Evolutionary conservation across 306 rosid species (phyloP), one percentile per base, ranked within the genome.

Genomic region (Prinsepia uniflora): DNA sequence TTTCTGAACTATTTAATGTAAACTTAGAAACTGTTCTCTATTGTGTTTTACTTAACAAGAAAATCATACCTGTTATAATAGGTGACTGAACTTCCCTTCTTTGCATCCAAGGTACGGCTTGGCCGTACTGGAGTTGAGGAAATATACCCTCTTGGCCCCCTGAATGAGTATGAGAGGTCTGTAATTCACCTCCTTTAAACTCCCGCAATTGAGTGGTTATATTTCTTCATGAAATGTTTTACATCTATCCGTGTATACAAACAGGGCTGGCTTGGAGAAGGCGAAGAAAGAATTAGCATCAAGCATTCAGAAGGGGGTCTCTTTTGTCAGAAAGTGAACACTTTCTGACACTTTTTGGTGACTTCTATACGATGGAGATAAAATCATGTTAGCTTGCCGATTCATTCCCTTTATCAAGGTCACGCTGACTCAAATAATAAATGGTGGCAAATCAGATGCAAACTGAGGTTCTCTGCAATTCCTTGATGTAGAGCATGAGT

Each of bases 31-130:
- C 61, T 50, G 44, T 18, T 41, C 55, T 70, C 64, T 62, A 10
- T 8, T 22, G 14, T 60, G 7, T 8, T 66, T 19, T 36, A 24
- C 34, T 56, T 7, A 67, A 76, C 62, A 68, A 77, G 43, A 18
- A 50, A 22, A 22, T 42, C 10, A 1, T 79, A 22, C 63, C 24
- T 71, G 39, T 57, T 67, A 68, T 74, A 92, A 68, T 74, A 92
- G 96, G 98, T 92, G 68, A 92, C 98, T 0, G 98, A 92, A 77
- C 95, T 92, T 72, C 96, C 98, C 46, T 92, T 76, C 90, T 89
- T 92, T 50, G 96, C 98, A 68, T 78, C 90, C 68, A 92, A 89
- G 80, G 95, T 92, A 13, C 88, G 92, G 47, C 87, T 92, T 30
- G 98, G 96, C 72, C 96, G 95, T 17, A 67, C 53, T 12, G 98